These are phyloP conservation scores for Spergularia marina DNA, from an alignment of 148 eudicot genomes.

Conservation along the genomic window DNA sequence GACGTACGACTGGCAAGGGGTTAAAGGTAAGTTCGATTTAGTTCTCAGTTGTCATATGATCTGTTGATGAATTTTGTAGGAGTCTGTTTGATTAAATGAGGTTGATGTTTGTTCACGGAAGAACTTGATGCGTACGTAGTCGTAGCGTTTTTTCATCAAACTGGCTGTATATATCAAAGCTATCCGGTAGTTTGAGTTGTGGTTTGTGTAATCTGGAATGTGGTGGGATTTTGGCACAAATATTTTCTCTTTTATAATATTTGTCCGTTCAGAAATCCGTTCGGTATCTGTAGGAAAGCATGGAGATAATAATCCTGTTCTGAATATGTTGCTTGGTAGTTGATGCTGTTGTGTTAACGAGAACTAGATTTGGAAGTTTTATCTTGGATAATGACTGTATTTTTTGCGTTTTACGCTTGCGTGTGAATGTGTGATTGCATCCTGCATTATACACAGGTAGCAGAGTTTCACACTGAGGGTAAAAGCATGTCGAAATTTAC, in stretches of 20 bases:
- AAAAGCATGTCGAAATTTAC: too few species aligned
- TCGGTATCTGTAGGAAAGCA: too few species aligned
- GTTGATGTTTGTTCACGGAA: neutral
- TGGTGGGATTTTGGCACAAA: neutral
- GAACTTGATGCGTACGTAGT: neutral
- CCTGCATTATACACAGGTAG: too few species aligned
- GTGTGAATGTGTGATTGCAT: too few species aligned
- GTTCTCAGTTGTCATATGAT: neutral
- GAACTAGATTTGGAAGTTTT: too few species aligned
- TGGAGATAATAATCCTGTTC: neutral
- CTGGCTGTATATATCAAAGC: conserved; percentile 20
- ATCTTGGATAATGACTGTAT: too few species aligned
- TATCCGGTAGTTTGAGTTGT: conserved; percentile 3
- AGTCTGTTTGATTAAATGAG: conserved; percentile 8
- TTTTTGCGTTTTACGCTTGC: too few species aligned
- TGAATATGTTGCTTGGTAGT: neutral
- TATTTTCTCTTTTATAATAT: neutral
- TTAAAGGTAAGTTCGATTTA: conserved; percentile 19
- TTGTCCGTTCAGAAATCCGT: too few species aligned
- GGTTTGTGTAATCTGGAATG: neutral
- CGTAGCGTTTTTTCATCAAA: conserved; percentile 15
- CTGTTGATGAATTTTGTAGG: conserved; percentile 14
- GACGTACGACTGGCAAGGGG: conserved; percentile 91
- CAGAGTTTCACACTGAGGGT: too few species aligned
- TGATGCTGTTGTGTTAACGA: neutral